Evolutionary conservation across 2,329 filamentous ascomycete genomes (phyloP).

Genomic region (Hypoxylon sp.): DNA sequence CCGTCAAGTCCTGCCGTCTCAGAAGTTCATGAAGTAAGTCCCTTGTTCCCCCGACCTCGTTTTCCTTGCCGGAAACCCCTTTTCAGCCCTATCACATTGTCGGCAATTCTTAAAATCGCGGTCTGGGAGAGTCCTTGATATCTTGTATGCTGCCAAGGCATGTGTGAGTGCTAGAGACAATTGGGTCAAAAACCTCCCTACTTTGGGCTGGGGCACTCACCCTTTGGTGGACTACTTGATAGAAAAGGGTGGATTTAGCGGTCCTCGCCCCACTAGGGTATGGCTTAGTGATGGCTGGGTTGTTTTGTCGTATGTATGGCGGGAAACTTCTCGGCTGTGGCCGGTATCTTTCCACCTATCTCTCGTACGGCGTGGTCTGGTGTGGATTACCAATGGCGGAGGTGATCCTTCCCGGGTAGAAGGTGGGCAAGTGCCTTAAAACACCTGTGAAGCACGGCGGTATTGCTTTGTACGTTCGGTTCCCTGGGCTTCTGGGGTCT

Average conservation of each 20-base stretch:
- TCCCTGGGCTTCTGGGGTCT: constrained; percentile 3
- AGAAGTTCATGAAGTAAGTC: background rate
- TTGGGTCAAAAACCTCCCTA: background rate
- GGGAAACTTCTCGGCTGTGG: constrained; percentile 1
- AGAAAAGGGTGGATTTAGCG: background rate
- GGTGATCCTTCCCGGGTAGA: background rate
- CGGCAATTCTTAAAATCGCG: background rate
- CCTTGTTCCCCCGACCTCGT: constrained; percentile 8
- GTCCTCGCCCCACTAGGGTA: background rate
- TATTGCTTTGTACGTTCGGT: constrained; percentile 12
- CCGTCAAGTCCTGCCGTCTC: background rate
- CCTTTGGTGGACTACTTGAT: background rate
- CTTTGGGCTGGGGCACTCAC: constrained; percentile 1
- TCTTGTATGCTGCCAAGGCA: background rate
- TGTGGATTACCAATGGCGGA: constrained; percentile 2
- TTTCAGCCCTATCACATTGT: constrained; percentile 13
- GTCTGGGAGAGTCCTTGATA: background rate
- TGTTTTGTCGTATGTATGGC: background rate
- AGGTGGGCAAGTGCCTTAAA: background rate
- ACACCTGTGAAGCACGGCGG: background rate
- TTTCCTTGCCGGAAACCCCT: constrained; percentile 12
- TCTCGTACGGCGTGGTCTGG: constrained; percentile 11
- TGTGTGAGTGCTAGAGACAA: background rate
- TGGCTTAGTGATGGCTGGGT: background rate
- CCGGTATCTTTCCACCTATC: constrained; percentile 9